Evolutionary conservation across 805 yeast species (phyloP).

Genomic region (Candida sphagnicola): DNA sequence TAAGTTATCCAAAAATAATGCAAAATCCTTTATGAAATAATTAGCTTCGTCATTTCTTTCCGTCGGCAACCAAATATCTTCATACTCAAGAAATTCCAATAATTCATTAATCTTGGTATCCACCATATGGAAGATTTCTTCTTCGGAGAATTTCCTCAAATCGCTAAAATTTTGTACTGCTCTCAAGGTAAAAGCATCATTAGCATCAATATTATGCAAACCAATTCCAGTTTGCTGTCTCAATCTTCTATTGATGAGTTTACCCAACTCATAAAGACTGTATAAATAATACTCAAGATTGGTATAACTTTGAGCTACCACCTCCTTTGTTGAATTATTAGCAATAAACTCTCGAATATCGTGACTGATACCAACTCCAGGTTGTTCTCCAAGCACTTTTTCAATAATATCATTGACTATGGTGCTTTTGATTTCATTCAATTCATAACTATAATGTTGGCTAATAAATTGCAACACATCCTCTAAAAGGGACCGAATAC

Average conservation of each 20-base stretch:
- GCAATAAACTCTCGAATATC: conserved; percentile 54
- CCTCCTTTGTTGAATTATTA: conserved; percentile 73
- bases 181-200: conserved; percentile 35
- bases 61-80: conserved; percentile 67
- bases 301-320: conserved; percentile 81
- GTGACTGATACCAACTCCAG: conserved; percentile 54
- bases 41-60: conserved; percentile 58
- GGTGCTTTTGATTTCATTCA: conserved; percentile 53
- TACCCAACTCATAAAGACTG: conserved; percentile 69
- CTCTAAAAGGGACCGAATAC: conserved; percentile 60
- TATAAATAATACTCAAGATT: conserved; percentile 82
- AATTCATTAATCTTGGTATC: conserved; percentile 77
- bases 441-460: conserved; percentile 60
- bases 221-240: conserved; percentile 36
- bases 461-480: conserved; percentile 63
- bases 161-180: conserved; percentile 54
- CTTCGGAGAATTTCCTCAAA: conserved; percentile 71
- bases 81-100: conserved; percentile 73
- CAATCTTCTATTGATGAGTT: conserved; percentile 34
- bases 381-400: conserved; percentile 49
- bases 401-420: conserved; percentile 64
- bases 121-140: conserved; percentile 74
- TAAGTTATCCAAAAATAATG: conserved; percentile 78
- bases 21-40: conserved; percentile 74
- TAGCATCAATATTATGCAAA: conserved; percentile 35